Evolutionary conservation across 2,329 filamentous ascomycete species (phyloP).

Genomic region (Curvularia hawaiiensis): DNA sequence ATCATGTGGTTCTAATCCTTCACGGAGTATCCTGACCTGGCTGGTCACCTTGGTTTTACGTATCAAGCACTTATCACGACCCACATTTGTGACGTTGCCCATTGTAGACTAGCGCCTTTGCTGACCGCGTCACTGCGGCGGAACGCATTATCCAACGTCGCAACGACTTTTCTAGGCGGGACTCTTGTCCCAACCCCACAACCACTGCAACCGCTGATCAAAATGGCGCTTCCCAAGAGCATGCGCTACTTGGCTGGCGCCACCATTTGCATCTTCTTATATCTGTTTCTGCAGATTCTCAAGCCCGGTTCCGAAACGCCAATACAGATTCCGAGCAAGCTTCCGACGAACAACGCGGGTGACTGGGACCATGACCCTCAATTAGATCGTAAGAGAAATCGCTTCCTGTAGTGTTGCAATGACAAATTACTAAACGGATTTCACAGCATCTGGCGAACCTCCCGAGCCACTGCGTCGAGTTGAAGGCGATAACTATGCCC

Average conservation of each 20-base stretch:
- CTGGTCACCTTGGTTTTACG: no score
- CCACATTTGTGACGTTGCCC: constrained; percentile 1
- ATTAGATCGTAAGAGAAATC: constrained; percentile 72
- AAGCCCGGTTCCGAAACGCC: constrained; percentile 59
- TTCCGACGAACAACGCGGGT: constrained; percentile 52
- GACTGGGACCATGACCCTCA: constrained; percentile 82
- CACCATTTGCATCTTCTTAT: constrained; percentile 74
- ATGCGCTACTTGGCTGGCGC: constrained; percentile 78
- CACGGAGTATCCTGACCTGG: background rate
- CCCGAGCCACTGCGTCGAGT: constrained; percentile 75
- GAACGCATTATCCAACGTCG: constrained; percentile 10
- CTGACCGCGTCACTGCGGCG: constrained; percentile 19
- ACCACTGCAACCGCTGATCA: constrained; percentile 31
- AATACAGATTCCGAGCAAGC: constrained; percentile 41
- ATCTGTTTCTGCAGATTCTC: constrained; percentile 78
- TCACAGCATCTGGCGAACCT: constrained; percentile 79
- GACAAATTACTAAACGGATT: constrained; percentile 13
- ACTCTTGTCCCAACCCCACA: constrained; percentile 11
- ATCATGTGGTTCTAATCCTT: no score
- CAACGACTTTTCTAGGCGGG: constrained; percentile 12
- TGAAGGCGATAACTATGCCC: constrained; percentile 73
- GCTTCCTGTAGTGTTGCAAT: background rate
- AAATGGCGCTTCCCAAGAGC: constrained; percentile 84
- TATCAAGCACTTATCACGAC: background rate
- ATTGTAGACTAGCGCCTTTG: constrained; percentile 5